Base-by-base conservation (phyloP, 2,329 filamentous ascomycete species). In the Plenodomus lindquistii region DNA sequence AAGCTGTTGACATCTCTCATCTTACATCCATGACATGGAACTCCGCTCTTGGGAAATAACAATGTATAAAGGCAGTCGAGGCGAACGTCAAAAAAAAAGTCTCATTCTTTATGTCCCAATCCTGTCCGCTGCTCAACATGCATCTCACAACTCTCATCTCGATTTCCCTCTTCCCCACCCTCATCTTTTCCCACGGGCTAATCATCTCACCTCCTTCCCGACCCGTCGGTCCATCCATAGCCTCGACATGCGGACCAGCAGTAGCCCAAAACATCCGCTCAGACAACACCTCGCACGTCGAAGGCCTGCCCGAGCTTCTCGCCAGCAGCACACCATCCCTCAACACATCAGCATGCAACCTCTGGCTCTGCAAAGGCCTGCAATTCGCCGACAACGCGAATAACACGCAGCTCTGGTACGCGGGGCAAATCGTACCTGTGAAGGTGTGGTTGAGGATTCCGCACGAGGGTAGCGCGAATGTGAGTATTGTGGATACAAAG, bases 341-440 rank as follows among this genome's bases (percentile, higher is more conserved):
- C 69, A 70, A 79, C 45, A 71, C 73, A 38, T 63, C 66, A 1
- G 63, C 69, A 31, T 82, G 80, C 65, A 73, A 81, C 60, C 72
- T 81, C 59, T 80, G 75, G 71, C 72, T 81, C 44, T 82, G 80
- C 79, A 82, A 82, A 67, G 82, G 81, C 49, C 79, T 77, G 69
- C 78, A 83, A 63, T 83, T 78, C 66, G 77, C 61, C 52, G 82
- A 85, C 73, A 84, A 83, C 74, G 76, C 66, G 51, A 79, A 79
- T 51, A 75, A 84, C 40, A 73, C 70, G 35, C 73, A 67, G 20
- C 83, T 77, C 71, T 77, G 74, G 13, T 63, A 74, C 2, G 77
- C 79, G 42, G 50, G 59, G 15, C 66, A 68, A 24, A 69, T 82
- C 37, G 57, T 70, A 18, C 68, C 81, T 44, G 67, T 65, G 29